Conservation (phyloP, 441 rosid species). For the Breynia disticha region DNA sequence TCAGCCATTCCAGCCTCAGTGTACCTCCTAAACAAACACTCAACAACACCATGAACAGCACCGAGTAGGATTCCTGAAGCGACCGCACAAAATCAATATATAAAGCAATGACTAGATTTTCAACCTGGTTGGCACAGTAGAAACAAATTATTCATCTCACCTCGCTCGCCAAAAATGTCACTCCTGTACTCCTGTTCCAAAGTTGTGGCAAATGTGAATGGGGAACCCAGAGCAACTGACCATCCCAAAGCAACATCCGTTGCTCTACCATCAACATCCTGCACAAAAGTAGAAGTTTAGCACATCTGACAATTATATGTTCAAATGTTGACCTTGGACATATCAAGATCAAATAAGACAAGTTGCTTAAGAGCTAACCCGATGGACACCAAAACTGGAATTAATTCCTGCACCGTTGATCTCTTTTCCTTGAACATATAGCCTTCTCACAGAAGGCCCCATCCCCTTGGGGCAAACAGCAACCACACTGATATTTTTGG, state of each 20-base stretch:
- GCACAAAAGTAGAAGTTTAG: background rate
- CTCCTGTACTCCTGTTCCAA: constrained; percentile 94
- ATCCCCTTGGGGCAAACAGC: constrained; percentile 91
- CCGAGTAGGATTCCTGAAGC: constrained; percentile 79
- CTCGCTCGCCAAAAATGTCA: constrained; percentile 96
- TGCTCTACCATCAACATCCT: constrained; percentile 97
- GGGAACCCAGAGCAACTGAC: constrained; percentile 97
- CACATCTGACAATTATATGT: background rate
- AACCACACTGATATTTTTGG: constrained; percentile 70
- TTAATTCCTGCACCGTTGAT: constrained; percentile 94
- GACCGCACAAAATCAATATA: background rate
- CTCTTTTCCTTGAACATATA: constrained; percentile 91
- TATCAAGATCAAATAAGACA: background rate
- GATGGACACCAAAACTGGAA: constrained; percentile 87
- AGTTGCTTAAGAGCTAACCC: constrained; percentile 29
- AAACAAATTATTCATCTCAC: constrained; percentile 25
- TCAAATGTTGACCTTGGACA: background rate
- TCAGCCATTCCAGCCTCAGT: constrained; percentile 79
- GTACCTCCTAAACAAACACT: constrained; percentile 80
- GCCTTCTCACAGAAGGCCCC: constrained; percentile 95
- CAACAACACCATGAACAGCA: constrained; percentile 93
- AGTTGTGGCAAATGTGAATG: constrained; percentile 91
- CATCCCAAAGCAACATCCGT: constrained; percentile 90
- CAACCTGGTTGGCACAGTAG: background rate
- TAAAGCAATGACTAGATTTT: background rate